Conservation (phyloP, 1,284 basidiomycete species). For the Inonotus obliquus region DNA sequence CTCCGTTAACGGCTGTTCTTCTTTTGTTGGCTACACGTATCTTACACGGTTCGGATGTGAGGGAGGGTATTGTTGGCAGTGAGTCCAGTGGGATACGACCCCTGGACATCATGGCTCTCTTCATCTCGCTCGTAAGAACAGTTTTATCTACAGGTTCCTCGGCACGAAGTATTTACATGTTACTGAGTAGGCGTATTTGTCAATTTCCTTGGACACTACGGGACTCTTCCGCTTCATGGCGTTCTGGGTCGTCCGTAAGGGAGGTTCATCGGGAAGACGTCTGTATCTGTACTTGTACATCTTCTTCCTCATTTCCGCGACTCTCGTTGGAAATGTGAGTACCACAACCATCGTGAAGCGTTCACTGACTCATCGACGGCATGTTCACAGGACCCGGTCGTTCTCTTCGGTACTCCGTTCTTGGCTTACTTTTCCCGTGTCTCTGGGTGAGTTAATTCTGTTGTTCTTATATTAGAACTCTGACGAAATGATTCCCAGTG, state of each 20-base stretch:
- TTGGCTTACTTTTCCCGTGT: conserved; percentile 82
- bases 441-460: conserved; percentile 43
- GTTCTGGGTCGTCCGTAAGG: conserved; percentile 79
- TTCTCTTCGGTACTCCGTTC: conserved; percentile 83
- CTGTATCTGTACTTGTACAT: conserved; percentile 79
- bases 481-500: conserved; percentile 27
- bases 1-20: conserved; percentile 76
- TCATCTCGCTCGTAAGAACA: conserved; percentile 69
- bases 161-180: conserved; percentile 20
- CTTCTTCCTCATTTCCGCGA: conserved; percentile 75
- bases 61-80: conserved; percentile 67
- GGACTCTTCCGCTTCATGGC: conserved; percentile 86
- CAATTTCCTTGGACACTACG: conserved; percentile 88
- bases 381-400: conserved; percentile 64
- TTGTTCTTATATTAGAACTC: conserved; percentile 30
- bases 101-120: conserved; percentile 90
- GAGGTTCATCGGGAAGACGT: conserved; percentile 63
- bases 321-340: conserved; percentile 77
- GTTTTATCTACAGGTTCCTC: not conserved
- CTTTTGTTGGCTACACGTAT: conserved; percentile 74
- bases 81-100: conserved; percentile 79
- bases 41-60: conserved; percentile 59
- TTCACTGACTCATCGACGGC: not conserved
- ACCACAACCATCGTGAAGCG: not conserved
- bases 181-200: conserved; percentile 75